phyloP scores from a whole-genome alignment of 495 filamentous ascomycete species.

The Parmelia sp. region DNA sequence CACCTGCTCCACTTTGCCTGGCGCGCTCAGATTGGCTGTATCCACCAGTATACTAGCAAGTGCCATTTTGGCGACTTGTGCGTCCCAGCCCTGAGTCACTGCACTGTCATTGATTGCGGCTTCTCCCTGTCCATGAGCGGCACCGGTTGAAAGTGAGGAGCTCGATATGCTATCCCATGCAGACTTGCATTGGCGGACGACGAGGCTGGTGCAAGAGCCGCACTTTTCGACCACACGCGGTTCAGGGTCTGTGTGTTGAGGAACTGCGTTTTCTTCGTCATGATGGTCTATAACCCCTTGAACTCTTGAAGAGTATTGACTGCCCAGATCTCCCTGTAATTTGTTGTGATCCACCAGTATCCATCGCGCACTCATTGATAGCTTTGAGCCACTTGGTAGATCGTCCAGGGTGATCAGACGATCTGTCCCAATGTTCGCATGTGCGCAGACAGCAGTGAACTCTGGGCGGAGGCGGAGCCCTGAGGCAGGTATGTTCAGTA shows the following conservation, averaged over 20 bases:
- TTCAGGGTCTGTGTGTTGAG: constrained; percentile 36
- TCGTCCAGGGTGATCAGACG: constrained; percentile 42
- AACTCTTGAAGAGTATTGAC: constrained; percentile 41
- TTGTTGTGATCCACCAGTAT: constrained; percentile 89
- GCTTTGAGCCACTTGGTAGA: constrained; percentile 33
- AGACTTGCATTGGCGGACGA: constrained; percentile 54
- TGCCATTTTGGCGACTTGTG: constrained; percentile 66
- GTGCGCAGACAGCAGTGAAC: constrained; percentile 46
- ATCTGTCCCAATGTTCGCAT: constrained; percentile 33
- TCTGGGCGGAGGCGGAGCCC: constrained; percentile 75
- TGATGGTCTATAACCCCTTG: constrained; percentile 91
- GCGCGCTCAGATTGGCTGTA: constrained; percentile 63
- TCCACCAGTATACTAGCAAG: constrained; percentile 80
- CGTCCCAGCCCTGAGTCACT: constrained; percentile 41
- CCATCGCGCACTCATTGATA: constrained; percentile 40
- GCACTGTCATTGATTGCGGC: constrained; percentile 19
- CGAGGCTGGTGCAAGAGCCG: constrained; percentile 76
- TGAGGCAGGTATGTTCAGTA: constrained; percentile 66
- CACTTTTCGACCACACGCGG: constrained; percentile 60
- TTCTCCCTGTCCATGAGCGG: constrained; percentile 30
- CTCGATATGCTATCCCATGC: constrained; percentile 48
- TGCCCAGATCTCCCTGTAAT: constrained; percentile 49
- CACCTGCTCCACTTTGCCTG: constrained; percentile 64
- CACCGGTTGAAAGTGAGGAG: constrained; percentile 28
- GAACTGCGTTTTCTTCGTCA: constrained; percentile 65